A percentile compares a stretch with the other conserved stretches of the same genome.
phyloP scores from a whole-genome alignment of 805 yeast species.

The Suhomyces pyralidae region DNA sequence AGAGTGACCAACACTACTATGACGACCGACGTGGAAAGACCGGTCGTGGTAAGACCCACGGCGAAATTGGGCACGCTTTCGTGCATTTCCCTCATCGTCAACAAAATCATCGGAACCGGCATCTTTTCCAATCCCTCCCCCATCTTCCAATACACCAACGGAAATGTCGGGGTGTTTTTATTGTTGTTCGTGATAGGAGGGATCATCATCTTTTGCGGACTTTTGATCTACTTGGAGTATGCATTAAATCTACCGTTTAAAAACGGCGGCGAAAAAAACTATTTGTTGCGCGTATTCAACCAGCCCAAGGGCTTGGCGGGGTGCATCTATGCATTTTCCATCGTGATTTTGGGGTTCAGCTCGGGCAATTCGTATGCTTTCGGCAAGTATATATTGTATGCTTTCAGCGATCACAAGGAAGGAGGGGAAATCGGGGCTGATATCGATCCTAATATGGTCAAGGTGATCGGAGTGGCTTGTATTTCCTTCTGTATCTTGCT shows the following conservation, averaged over 20 bases:
- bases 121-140: constrained; percentile 41
- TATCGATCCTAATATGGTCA: constrained; percentile 27
- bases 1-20: background rate
- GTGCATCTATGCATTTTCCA: constrained; percentile 46
- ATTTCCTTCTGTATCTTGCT: constrained; percentile 46
- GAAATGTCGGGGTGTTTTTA: constrained; percentile 36
- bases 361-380: constrained; percentile 65
- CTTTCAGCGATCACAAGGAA: constrained; percentile 25
- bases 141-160: constrained; percentile 36
- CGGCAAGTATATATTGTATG: constrained; percentile 53
- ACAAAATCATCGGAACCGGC: constrained; percentile 45
- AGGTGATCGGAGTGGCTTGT: constrained; percentile 49
- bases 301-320: constrained; percentile 35
- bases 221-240: constrained; percentile 39
- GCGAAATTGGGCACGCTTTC: constrained; percentile 23
- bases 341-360: constrained; percentile 58
- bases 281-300: constrained; percentile 33
- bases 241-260: constrained; percentile 39
- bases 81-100: constrained; percentile 40
- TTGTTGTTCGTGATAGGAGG: constrained; percentile 36
- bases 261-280: constrained; percentile 44
- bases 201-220: constrained; percentile 35
- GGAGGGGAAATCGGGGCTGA: constrained; percentile 12
- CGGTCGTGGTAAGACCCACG: background rate
- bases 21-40: background rate